These are phyloP conservation scores for Sphaerulina musiva DNA, from an alignment of 2,329 filamentous ascomycete species.

Conservation along the genomic window DNA sequence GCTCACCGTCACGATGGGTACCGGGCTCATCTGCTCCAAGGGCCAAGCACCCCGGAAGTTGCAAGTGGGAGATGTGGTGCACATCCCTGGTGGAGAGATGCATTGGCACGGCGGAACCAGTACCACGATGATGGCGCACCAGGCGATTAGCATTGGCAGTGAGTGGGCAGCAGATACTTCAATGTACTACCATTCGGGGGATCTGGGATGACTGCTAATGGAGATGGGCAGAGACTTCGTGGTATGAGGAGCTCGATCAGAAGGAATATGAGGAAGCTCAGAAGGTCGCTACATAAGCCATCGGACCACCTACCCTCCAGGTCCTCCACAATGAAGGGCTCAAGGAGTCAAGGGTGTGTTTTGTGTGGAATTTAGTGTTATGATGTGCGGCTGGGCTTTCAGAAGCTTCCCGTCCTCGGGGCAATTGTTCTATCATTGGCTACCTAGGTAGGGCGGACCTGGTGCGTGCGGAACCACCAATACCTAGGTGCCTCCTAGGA, in stretches of 20 bases:
- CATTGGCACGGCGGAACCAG: conserved; percentile 44
- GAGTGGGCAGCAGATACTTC: conserved; percentile 8
- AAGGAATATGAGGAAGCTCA: conserved; percentile 34
- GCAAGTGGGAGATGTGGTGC: conserved; percentile 39
- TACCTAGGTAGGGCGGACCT: no score
- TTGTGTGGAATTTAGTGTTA: no score
- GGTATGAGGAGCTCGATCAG: conserved; percentile 35
- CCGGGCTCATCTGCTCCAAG: conserved; percentile 41
- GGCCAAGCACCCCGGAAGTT: conserved; percentile 35
- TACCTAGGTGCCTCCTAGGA: no score
- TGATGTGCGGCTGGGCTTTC: no score
- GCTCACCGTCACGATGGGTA: conserved; percentile 37
- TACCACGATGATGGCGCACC: conserved; percentile 38
- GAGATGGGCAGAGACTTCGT: conserved; percentile 29
- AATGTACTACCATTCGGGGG: neutral
- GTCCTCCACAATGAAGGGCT: no score
- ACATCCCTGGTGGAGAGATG: conserved; percentile 37
- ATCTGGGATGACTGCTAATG: neutral
- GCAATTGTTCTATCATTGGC: no score
- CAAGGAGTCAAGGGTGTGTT: no score
- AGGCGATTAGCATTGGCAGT: conserved; percentile 35
- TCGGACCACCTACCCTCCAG: no score
- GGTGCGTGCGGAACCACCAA: no score
- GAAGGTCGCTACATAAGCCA: conserved; percentile 11
- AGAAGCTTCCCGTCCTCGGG: no score